Conservation (phyloP, 805 yeast genomes). For the Lachancea meyersii region DNA sequence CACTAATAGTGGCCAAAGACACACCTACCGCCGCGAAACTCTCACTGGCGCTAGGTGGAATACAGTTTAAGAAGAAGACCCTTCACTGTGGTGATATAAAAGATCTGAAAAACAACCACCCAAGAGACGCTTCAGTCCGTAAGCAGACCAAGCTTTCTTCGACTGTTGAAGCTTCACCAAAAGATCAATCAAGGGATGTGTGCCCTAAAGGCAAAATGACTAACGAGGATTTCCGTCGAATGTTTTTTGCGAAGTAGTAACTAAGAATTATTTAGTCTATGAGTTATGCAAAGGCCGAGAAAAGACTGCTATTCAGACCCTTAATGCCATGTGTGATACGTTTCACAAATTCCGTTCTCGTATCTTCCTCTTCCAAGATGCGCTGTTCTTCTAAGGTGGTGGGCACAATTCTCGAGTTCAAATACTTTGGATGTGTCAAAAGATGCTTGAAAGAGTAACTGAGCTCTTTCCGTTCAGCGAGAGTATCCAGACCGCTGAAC, state of each 20-base stretch:
- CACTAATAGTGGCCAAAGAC: constrained; percentile 43
- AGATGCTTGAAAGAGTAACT: constrained; percentile 60
- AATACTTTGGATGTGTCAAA: constrained; percentile 79
- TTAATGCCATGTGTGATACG: constrained; percentile 30
- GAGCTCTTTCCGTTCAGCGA: constrained; percentile 53
- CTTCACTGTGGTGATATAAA: constrained; percentile 33
- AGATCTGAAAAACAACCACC: constrained; percentile 30
- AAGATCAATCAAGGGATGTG: neutral
- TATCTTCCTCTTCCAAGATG: constrained; percentile 44
- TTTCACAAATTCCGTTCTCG: constrained; percentile 39
- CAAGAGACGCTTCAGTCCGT: no score
- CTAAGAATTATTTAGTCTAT: no score
- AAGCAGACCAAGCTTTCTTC: no score
- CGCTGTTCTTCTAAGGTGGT: constrained; percentile 61
- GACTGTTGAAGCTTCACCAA: neutral
- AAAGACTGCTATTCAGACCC: neutral
- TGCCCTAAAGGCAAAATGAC: constrained; percentile 27
- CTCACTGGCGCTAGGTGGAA: constrained; percentile 38
- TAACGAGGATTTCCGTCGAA: constrained; percentile 36
- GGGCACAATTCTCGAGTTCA: constrained; percentile 61
- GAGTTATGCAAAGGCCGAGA: neutral
- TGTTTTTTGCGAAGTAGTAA: constrained; percentile 27
- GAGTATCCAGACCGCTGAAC: constrained; percentile 58
- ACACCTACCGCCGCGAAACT: constrained; percentile 47
- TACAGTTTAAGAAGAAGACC: constrained; percentile 32